Evolutionary conservation across 768 basidiomycete species (phyloP).

Genomic region (Vishniacozyma victoriae): DNA sequence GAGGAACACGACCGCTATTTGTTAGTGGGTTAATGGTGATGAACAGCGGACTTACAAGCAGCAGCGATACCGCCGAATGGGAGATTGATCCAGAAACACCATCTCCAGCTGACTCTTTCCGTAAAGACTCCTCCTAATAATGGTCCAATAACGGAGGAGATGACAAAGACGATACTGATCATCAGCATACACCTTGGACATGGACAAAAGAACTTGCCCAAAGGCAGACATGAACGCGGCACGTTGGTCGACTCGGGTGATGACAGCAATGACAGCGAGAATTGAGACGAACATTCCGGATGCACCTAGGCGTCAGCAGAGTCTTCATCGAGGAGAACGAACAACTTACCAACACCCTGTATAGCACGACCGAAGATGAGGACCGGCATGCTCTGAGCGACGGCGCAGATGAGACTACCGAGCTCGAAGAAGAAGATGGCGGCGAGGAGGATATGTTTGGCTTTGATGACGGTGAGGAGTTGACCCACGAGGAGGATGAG

Average conservation of each 20-base stretch:
- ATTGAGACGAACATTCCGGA: conserved; percentile 49
- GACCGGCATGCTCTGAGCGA: conserved; percentile 35
- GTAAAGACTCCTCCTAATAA: conserved; percentile 46
- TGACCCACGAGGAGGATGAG: conserved; percentile 44
- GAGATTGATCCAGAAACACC: conserved; percentile 47
- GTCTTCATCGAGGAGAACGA: not conserved
- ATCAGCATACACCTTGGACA: not conserved
- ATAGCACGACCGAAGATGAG: conserved; percentile 41
- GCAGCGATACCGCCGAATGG: conserved; percentile 40
- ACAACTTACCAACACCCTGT: conserved; percentile 33
- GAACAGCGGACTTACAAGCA: too few relatives aligned
- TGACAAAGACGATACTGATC: conserved; percentile 28
- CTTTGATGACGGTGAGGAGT: conserved; percentile 38
- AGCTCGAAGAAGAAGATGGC: conserved; percentile 47
- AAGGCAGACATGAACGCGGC: conserved; percentile 42
- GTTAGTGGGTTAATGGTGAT: too few relatives aligned
- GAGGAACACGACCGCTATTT: conserved; percentile 46
- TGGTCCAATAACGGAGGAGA: conserved; percentile 44
- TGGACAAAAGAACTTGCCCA: conserved; percentile 9
- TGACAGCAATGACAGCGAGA: conserved; percentile 48
- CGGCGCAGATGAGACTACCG: conserved; percentile 44
- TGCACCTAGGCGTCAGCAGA: conserved; percentile 6
- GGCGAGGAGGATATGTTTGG: conserved; percentile 43
- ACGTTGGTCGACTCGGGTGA: conserved; percentile 32
- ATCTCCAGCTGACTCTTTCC: conserved; percentile 48